These are phyloP conservation scores for Stagonosporopsis cucurbitacearum DNA, from an alignment of 2,329 filamentous ascomycete species.

Conservation along the genomic window DNA sequence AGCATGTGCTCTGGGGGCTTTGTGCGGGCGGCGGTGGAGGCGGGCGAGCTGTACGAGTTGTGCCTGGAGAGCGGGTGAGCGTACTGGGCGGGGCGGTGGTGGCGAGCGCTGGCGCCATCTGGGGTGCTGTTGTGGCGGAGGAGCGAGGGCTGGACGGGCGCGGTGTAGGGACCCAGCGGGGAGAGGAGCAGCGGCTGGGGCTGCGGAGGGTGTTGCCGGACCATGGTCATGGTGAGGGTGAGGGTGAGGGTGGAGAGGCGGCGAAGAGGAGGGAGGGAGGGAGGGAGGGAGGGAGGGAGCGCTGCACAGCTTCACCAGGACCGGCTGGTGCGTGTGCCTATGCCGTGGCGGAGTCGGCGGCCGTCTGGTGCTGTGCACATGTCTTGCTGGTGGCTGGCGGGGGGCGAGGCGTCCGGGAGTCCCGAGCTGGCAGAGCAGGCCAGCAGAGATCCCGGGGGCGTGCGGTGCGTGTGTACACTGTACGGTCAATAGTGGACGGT, in stretches of 20 bases:
- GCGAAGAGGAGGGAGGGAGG: neutral
- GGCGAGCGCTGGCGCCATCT: constrained; percentile 31
- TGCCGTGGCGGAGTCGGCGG: constrained; percentile 52
- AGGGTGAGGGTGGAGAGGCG: neutral
- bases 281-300: neutral
- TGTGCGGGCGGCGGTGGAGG: constrained; percentile 31
- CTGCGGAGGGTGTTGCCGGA: constrained; percentile 46
- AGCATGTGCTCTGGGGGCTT: constrained; percentile 73
- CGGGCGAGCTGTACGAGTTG: constrained; percentile 44
- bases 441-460: constrained; percentile 42
- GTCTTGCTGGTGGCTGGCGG: constrained; percentile 33
- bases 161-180: constrained; percentile 30
- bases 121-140: constrained; percentile 36
- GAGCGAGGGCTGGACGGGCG: constrained; percentile 33
- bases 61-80: constrained; percentile 49
- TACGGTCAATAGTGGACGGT: neutral
- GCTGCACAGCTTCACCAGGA: constrained; percentile 47
- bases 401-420: constrained; percentile 25
- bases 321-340: constrained; percentile 52
- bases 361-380: constrained; percentile 49
- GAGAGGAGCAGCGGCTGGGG: constrained; percentile 41
- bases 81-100: constrained; percentile 43
- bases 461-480: neutral
- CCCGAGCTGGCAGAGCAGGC: constrained; percentile 28
- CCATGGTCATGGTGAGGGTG: constrained; percentile 48